Evolutionary conservation across 495 filamentous ascomycete genomes (phyloP).

Genomic region (Xylaria grammica): DNA sequence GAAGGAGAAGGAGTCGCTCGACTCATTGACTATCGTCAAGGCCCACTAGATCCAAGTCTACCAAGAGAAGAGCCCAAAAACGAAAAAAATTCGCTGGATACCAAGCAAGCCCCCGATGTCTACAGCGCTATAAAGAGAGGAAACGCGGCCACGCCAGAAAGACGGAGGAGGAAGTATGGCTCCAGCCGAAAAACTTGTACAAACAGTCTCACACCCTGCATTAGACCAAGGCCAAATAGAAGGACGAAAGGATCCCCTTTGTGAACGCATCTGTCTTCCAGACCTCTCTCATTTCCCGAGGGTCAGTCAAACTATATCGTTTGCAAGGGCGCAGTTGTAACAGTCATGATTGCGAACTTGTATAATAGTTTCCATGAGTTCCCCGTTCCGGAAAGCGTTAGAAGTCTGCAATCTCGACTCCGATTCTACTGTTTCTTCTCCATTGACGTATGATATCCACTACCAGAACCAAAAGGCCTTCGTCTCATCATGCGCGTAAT

Average conservation of each 20-base stretch:
- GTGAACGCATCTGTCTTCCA: slow-evolving; percentile 19
- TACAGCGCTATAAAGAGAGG: not conserved
- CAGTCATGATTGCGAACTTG: not conserved
- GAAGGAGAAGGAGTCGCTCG: slow-evolving; percentile 81
- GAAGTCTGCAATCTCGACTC: not conserved
- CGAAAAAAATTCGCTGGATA: not conserved
- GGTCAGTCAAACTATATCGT: not conserved
- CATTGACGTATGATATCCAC: too few relatives aligned
- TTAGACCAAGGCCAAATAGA: slow-evolving; percentile 27
- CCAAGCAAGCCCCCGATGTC: not conserved
- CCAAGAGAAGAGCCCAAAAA: not conserved
- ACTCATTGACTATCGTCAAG: slow-evolving; percentile 74
- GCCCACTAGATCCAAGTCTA: slow-evolving; percentile 46
- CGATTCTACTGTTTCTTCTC: not conserved
- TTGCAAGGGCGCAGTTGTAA: not conserved
- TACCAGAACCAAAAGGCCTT: too few relatives aligned
- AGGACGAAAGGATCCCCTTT: slow-evolving; percentile 23
- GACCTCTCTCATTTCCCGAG: not conserved
- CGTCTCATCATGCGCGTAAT: too few relatives aligned
- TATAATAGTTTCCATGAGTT: not conserved
- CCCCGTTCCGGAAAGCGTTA: not conserved
- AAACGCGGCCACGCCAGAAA: slow-evolving; percentile 1
- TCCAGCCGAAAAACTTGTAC: slow-evolving; percentile 27
- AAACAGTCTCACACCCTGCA: slow-evolving; percentile 21
- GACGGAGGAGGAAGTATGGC: slow-evolving; percentile 1